Evolutionary conservation across 1,284 basidiomycete genomes (phyloP).

Genomic region (Volvariella surrecta): DNA sequence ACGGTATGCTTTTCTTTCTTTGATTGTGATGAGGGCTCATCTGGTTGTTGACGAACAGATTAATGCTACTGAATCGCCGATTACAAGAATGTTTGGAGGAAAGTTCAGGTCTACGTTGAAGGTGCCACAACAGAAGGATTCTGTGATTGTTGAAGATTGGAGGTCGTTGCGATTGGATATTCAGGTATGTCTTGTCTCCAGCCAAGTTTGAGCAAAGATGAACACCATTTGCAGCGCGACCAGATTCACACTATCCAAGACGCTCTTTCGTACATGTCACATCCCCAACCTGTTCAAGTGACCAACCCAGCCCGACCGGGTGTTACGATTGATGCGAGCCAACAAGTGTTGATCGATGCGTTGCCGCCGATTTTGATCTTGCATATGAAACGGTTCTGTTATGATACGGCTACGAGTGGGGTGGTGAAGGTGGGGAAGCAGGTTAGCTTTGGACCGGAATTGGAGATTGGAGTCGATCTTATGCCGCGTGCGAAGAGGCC

Average conservation of each 20-base stretch:
- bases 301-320: slow-evolving; percentile 51
- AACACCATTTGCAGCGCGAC: slow-evolving; percentile 41
- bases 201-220: slow-evolving; percentile 3
- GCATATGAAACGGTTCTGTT: slow-evolving; percentile 91
- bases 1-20: slow-evolving; percentile 41
- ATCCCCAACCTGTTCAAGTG: slow-evolving; percentile 78
- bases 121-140: slow-evolving; percentile 80
- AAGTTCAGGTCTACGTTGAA: slow-evolving; percentile 85
- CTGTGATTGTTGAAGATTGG: slow-evolving; percentile 90
- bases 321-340: slow-evolving; percentile 71
- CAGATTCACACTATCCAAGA: slow-evolving; percentile 77
- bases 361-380: slow-evolving; percentile 84
- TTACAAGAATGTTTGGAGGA: slow-evolving; percentile 90
- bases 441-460: slow-evolving; percentile 69
- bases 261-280: slow-evolving; percentile 73
- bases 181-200: slow-evolving; percentile 38
- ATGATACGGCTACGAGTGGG: slow-evolving; percentile 72
- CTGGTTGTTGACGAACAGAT: slow-evolving; percentile 34
- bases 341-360: slow-evolving; percentile 82
- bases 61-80: slow-evolving; percentile 78
- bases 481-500: slow-evolving; percentile 46
- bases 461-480: slow-evolving; percentile 72
- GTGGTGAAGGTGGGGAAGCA: slow-evolving; percentile 85
- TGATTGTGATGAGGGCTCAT: slow-evolving; percentile 2
- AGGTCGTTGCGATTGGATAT: slow-evolving; percentile 87